These are phyloP conservation scores for Blastobotrys apis DNA, from an alignment of 1,139 yeast genomes.

Conservation along the genomic window DNA sequence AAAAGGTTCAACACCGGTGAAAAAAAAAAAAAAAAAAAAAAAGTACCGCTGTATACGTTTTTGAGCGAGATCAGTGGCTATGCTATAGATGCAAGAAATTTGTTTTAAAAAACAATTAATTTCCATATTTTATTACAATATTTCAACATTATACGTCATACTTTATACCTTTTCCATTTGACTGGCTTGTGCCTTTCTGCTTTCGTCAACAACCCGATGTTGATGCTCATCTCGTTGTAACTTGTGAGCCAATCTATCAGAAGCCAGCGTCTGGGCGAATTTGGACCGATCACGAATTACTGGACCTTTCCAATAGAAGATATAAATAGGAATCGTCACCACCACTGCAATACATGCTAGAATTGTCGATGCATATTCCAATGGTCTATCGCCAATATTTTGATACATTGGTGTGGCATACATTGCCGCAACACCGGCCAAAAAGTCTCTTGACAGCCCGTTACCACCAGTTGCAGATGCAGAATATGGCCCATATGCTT, in stretches of 20 bases:
- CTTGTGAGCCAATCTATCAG: slow-evolving; percentile 8
- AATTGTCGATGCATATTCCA: slow-evolving; percentile 40
- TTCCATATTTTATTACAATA: too few relatives aligned
- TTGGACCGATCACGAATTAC: slow-evolving; percentile 46
- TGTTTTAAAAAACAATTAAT: too few relatives aligned
- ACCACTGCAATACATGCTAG: slow-evolving; percentile 35
- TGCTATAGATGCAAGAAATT: too few relatives aligned
- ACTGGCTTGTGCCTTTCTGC: too few relatives aligned
- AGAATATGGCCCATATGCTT: slow-evolving; percentile 41
- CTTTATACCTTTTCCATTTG: too few relatives aligned
- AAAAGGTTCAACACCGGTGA: too few relatives aligned
- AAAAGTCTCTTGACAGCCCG: slow-evolving; percentile 41
- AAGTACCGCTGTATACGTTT: too few relatives aligned
- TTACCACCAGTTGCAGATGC: slow-evolving; percentile 44
- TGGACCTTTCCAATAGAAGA: slow-evolving; percentile 48
- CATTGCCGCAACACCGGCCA: slow-evolving; percentile 41
- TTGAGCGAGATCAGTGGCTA: too few relatives aligned
- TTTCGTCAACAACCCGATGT: too few relatives aligned
- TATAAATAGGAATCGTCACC: slow-evolving; percentile 35
- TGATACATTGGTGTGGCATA: slow-evolving; percentile 37
- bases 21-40: too few relatives aligned
- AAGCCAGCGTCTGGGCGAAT: slow-evolving; percentile 28
- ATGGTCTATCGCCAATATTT: slow-evolving; percentile 30
- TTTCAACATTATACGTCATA: too few relatives aligned
- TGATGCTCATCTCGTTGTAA: slow-evolving; percentile 3